These are phyloP conservation scores for Castanea crenata DNA, from an alignment of 306 rosid species.

Conservation along the genomic window DNA sequence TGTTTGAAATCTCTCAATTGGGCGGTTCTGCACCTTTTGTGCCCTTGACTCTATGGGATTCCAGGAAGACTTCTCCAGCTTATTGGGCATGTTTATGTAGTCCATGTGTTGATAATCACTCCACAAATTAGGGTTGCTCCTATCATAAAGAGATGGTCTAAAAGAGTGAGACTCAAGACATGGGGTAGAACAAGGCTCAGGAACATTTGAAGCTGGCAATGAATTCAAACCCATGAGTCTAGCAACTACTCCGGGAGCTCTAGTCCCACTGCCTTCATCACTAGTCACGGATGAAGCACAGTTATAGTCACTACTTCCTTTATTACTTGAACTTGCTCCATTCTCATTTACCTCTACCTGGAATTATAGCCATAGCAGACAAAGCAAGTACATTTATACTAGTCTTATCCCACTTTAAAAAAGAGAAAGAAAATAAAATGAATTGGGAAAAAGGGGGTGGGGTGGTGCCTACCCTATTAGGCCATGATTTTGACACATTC, in stretches of 20 bases:
- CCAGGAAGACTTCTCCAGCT: slow-evolving; percentile 51
- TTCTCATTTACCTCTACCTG: slow-evolving; percentile 59
- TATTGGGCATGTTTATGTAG: slow-evolving; percentile 40
- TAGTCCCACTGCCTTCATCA: slow-evolving; percentile 68
- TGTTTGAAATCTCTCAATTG: slow-evolving; percentile 73
- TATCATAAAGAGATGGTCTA: slow-evolving; percentile 46
- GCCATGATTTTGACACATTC: slow-evolving; percentile 40
- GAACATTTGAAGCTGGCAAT: slow-evolving; percentile 49
- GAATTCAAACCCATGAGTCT: slow-evolving; percentile 94
- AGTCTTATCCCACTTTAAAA: not conserved
- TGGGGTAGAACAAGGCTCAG: slow-evolving; percentile 44
- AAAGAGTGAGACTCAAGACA: slow-evolving; percentile 39
- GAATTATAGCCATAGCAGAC: slow-evolving; percentile 24
- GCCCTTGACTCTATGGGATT: slow-evolving; percentile 45
- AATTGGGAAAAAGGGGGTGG: not conserved
- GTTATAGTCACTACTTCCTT: slow-evolving; percentile 48
- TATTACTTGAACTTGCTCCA: slow-evolving; percentile 55
- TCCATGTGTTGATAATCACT: slow-evolving; percentile 38
- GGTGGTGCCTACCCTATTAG: slow-evolving; percentile 41
- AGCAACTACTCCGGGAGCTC: slow-evolving; percentile 83
- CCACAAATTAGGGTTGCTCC: slow-evolving; percentile 28
- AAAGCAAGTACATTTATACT: not conserved
- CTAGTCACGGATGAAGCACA: slow-evolving; percentile 46
- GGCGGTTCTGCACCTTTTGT: slow-evolving; percentile 42
- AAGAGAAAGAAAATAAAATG: not conserved